These are phyloP conservation scores for Parietichytrium sp. DNA, from an alignment of 108 stramenopile genomes.

Conservation along the genomic window DNA sequence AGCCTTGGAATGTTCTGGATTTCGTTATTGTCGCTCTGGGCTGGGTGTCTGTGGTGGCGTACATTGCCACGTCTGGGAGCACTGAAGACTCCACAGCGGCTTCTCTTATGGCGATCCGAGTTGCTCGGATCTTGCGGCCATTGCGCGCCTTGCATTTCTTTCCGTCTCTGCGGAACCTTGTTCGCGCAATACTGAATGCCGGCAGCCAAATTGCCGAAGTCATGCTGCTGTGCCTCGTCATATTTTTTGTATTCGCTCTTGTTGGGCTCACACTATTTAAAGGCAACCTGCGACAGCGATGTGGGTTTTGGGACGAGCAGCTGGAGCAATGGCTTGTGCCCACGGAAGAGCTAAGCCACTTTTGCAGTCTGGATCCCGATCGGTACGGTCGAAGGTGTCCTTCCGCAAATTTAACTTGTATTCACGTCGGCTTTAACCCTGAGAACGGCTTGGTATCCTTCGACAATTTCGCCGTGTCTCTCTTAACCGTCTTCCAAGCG, in stretches of 20 bases:
- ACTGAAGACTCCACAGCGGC: too few species aligned
- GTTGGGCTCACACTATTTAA: constrained; percentile 44
- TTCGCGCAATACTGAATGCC: neutral
- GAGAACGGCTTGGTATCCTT: constrained; percentile 1
- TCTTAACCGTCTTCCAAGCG: constrained; percentile 31
- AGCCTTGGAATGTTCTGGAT: constrained; percentile 40
- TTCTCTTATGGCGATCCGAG: neutral
- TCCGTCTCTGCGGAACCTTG: constrained; percentile 19
- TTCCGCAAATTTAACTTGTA: neutral
- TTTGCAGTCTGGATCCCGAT: neutral
- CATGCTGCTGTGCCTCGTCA: constrained; percentile 18
- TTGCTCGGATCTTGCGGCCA: constrained; percentile 31
- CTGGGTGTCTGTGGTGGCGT: neutral
- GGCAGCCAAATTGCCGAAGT: neutral
- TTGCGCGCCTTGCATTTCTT: neutral
- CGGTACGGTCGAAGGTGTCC: neutral
- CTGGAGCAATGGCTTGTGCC: neutral
- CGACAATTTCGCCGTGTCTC: constrained; percentile 36
- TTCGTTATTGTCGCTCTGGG: neutral
- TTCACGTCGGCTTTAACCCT: neutral
- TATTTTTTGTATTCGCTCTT: constrained; percentile 43
- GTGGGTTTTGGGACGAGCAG: constrained; percentile 21
- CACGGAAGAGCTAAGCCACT: neutral
- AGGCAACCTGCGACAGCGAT: constrained; percentile 36
- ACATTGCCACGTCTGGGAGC: neutral